Conservation (phyloP, 441 rosid genomes). For the Monsonia emarginata region DNA sequence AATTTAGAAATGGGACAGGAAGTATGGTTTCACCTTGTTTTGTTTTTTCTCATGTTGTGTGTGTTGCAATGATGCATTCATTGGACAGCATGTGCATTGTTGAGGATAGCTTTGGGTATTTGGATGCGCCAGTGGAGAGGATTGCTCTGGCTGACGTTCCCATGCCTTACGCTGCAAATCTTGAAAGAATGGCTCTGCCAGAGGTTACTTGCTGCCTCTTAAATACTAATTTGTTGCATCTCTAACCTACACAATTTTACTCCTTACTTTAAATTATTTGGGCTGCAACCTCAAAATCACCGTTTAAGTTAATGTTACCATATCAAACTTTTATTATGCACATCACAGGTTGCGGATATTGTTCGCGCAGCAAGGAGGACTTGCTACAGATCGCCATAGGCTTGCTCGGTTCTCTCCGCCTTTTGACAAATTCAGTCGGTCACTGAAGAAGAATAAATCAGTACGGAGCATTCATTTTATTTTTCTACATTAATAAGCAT, state of each 20-base stretch:
- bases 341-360: conserved; percentile 50
- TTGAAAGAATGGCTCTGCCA: conserved; percentile 84
- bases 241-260: too few relatives aligned
- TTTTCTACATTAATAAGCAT: neutral
- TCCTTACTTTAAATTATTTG: neutral
- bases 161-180: conserved; percentile 85
- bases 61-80: too few relatives aligned
- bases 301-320: too few relatives aligned
- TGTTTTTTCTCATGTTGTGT: too few relatives aligned
- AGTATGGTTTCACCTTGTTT: too few relatives aligned
- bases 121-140: conserved; percentile 84
- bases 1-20: too few relatives aligned
- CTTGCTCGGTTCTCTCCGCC: too few relatives aligned
- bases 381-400: conserved; percentile 66
- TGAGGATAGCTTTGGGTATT: conserved; percentile 83
- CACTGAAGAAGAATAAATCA: neutral
- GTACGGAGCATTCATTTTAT: neutral
- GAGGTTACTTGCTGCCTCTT: conserved; percentile 60
- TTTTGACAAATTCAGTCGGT: too few relatives aligned
- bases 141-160: conserved; percentile 86
- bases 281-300: too few relatives aligned
- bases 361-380: conserved; percentile 73
- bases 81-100: conserved; percentile 63
- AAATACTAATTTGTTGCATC: too few relatives aligned
- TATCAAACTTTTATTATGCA: neutral